These are phyloP conservation scores for Phoma sp. DNA, from an alignment of 2,329 filamentous ascomycete genomes.

Conservation along the genomic window DNA sequence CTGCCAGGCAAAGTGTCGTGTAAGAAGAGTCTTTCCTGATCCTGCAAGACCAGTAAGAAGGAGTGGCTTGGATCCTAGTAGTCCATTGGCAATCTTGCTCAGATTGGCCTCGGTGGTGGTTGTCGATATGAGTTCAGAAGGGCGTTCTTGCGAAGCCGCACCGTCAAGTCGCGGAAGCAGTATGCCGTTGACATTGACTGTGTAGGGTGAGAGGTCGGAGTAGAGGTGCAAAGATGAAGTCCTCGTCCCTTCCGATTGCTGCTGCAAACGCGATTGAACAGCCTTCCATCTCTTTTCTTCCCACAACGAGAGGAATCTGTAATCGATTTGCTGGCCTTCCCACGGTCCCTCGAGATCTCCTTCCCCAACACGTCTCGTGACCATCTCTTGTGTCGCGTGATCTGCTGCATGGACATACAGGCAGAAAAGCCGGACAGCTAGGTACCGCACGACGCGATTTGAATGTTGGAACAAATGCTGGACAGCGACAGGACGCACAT, in stretches of 20 bases:
- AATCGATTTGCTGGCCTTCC: conserved; percentile 81
- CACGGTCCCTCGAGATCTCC: conserved; percentile 72
- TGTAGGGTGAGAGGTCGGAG: conserved; percentile 39
- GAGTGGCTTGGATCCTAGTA: conserved; percentile 75
- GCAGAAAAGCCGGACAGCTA: conserved; percentile 83
- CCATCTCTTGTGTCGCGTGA: conserved; percentile 74
- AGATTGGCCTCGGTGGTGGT: conserved; percentile 77
- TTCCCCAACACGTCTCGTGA: conserved; percentile 70
- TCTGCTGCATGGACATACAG: conserved; percentile 82
- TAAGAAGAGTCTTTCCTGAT: conserved; percentile 86
- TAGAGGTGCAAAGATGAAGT: conserved; percentile 8
- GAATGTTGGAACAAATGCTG: conserved; percentile 70
- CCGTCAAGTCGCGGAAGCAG: conserved; percentile 49
- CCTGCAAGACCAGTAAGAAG: conserved; percentile 84
- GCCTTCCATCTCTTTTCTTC: conserved; percentile 64
- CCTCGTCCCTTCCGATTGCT: conserved; percentile 1
- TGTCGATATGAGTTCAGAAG: conserved; percentile 64
- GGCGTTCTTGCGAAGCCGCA: conserved; percentile 33
- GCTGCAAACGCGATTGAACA: conserved; percentile 22
- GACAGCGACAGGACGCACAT: conserved; percentile 71
- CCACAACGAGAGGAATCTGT: conserved; percentile 73
- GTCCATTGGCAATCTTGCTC: conserved; percentile 68
- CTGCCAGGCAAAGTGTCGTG: conserved; percentile 80
- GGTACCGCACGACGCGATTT: conserved; percentile 72
- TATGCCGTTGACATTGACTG: conserved; percentile 47